Conservation (phyloP, 306 rosid genomes). For the Inga oerstediana region DNA sequence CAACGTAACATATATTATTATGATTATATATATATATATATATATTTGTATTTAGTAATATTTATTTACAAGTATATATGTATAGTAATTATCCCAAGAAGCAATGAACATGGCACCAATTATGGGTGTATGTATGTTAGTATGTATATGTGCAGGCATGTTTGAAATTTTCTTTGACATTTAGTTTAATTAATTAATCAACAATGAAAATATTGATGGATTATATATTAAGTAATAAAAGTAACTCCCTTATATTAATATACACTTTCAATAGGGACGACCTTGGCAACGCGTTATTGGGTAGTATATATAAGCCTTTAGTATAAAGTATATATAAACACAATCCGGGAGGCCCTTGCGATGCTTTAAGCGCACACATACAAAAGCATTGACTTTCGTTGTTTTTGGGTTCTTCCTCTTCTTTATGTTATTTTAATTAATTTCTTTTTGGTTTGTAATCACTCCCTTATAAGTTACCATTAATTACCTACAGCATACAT, state of each 20-base stretch:
- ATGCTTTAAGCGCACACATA: not conserved
- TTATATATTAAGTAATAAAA: not conserved
- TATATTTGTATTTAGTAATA: not conserved
- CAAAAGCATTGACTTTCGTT: not conserved
- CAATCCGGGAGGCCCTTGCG: not conserved
- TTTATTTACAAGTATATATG: not conserved
- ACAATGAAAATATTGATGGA: not conserved
- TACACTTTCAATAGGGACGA: not conserved
- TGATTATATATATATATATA: too few relatives aligned
- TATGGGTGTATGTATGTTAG: not conserved
- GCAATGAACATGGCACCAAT: constrained; percentile 1
- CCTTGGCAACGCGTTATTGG: not conserved
- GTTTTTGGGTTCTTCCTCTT: not conserved
- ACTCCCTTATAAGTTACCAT: not conserved
- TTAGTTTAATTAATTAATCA: not conserved
- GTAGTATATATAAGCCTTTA: not conserved
- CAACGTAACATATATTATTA: not conserved
- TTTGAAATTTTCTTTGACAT: not conserved
- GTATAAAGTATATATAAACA: not conserved
- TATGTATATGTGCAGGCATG: not conserved
- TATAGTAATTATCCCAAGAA: not conserved
- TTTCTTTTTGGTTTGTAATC: not conserved
- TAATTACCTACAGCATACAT: not conserved
- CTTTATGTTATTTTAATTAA: not conserved
- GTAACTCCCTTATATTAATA: not conserved